A percentile compares a stretch with the other conserved stretches of the same genome.
These are phyloP conservation scores for Nicotiana tomentosiformis DNA, from an alignment of 257 asterid species.

Conservation along the genomic window DNA sequence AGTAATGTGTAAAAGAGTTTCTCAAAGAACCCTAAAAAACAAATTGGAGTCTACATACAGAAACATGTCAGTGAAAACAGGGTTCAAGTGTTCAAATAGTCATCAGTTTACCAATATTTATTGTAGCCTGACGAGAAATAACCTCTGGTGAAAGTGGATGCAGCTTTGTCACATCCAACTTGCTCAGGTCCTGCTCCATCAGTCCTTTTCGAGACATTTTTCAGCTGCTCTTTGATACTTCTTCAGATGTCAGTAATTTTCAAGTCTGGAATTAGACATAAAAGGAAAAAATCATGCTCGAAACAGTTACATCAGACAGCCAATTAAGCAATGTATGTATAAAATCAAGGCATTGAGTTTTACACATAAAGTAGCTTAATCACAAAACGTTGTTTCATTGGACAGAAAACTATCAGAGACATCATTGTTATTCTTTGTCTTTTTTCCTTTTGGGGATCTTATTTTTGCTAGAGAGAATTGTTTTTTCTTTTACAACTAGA, in stretches of 20 bases:
- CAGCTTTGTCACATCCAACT: conserved; percentile 72
- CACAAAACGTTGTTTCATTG: not conserved
- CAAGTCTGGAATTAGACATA: not conserved
- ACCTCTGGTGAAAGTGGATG: conserved; percentile 98
- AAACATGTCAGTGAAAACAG: not conserved
- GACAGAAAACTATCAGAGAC: not conserved
- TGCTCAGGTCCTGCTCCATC: conserved; percentile 93
- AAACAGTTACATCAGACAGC: not conserved
- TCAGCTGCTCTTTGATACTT: conserved; percentile 11
- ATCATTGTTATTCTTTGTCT: not conserved
- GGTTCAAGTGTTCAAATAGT: not conserved
- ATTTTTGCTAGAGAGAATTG: not conserved
- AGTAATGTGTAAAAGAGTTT: not conserved
- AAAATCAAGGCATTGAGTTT: not conserved
- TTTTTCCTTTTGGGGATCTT: not conserved
- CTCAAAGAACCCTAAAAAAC: not conserved
- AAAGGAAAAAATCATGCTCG: not conserved
- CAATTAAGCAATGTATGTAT: not conserved
- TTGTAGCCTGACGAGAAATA: conserved; percentile 96
- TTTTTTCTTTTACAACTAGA: not conserved
- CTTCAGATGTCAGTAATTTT: not conserved
- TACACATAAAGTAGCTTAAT: not conserved
- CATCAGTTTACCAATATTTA: conserved; percentile 62
- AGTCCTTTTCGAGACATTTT: conserved; percentile 84
- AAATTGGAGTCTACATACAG: not conserved